Conservation (phyloP, 108 stramenopile genomes). For the Asterionellopsis glacialis region DNA sequence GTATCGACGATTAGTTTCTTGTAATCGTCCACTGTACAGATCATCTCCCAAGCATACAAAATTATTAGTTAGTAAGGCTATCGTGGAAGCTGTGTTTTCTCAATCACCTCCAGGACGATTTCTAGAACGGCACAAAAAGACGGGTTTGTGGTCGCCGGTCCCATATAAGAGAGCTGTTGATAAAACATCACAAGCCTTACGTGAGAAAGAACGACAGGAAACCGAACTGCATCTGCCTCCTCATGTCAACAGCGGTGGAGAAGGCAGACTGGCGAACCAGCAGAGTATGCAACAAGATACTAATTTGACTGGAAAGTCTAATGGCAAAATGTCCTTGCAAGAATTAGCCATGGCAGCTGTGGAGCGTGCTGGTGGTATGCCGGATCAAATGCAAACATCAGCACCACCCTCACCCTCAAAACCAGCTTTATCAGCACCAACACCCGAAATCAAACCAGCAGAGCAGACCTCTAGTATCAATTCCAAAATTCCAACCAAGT, state of each 20-base stretch:
- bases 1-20: slow-evolving; percentile 41
- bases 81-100: slow-evolving; percentile 47
- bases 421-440: not conserved
- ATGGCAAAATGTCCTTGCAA: too few relatives aligned
- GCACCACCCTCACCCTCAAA: too few relatives aligned
- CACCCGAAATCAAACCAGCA: not conserved
- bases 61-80: slow-evolving; percentile 49
- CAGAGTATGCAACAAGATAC: too few relatives aligned
- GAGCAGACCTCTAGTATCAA: not conserved
- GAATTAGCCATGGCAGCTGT: too few relatives aligned
- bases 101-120: slow-evolving; percentile 61
- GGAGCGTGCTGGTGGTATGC: too few relatives aligned
- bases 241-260: too few relatives aligned
- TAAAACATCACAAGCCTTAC: slow-evolving; percentile 70
- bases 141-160: slow-evolving; percentile 41
- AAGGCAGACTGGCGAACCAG: too few relatives aligned
- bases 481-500: not conserved
- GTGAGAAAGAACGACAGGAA: slow-evolving; percentile 30
- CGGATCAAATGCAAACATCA: too few relatives aligned
- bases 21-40: slow-evolving; percentile 40
- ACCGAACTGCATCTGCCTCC: too few relatives aligned
- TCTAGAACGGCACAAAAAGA: slow-evolving; percentile 37
- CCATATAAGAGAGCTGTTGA: slow-evolving; percentile 51
- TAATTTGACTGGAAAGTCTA: too few relatives aligned
- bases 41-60: slow-evolving; percentile 57